Base-by-base conservation (phyloP, 345 rosid genomes). In the Populus davidiana region DNA sequence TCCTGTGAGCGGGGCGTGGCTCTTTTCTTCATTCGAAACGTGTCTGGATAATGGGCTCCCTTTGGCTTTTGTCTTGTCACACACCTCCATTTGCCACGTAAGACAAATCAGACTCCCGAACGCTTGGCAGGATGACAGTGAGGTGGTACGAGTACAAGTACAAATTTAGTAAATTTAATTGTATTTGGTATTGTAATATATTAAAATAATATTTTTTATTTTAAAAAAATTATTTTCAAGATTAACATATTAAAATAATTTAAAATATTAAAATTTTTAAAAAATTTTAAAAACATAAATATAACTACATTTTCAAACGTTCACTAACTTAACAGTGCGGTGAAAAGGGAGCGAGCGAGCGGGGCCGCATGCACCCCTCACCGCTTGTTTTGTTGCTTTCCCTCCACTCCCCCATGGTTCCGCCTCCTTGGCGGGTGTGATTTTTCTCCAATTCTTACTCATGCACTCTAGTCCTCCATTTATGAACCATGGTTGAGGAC, bases 1-100 rank as follows among this genome's bases (percentile, higher is more conserved):
- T 84, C 90, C 91, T 82, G 73, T 74, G 10, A 31, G 10, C 70
- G 81, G 78, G 76, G 78, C 90, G 85, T 90, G 90, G 74, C 84
- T 91, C 86, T 81, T 79, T 72, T 47, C 72, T 79, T 6, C 36
- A 49, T 10, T 8, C 5, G 81, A 79, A 84, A 86, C 90, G 87
- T 86, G 83, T 78, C 82, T 1, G 1, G 1, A 17, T 76, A 71
- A 7, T 25, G 25, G 63, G 9, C 78, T 21, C 43, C 54, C 4
- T 41, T 33, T 47, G 31, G 0, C 17, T 31, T 6, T 44, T 21
- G 67, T 44, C 77, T 25, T 67, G 75, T 62, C 78, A 49, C 11
- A 12, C 21, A 66, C 29, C 2, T 31, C 6, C 21, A 0, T 0
- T 10, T 33, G 73, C 79, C 89, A 80, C 79, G 84, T 49, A 62